phyloP scores from a whole-genome alignment of 495 filamentous ascomycete genomes.

The Cladorrhinum samala region DNA sequence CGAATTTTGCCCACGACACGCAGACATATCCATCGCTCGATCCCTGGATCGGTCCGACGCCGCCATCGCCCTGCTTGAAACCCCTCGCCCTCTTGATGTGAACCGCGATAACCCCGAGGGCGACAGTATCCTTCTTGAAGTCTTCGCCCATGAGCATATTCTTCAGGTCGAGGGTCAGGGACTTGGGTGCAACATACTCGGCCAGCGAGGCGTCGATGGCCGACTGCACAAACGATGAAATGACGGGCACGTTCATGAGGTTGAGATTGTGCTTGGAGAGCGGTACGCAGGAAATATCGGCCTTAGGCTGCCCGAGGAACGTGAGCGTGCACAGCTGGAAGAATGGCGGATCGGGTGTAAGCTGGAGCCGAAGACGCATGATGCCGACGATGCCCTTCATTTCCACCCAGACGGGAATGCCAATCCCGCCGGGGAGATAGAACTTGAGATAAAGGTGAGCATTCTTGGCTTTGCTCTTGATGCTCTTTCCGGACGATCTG shows the following conservation, averaged over 20 bases:
- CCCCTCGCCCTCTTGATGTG: slow-evolving; percentile 55
- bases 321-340: slow-evolving; percentile 63
- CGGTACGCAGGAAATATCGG: slow-evolving; percentile 61
- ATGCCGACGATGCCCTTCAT: slow-evolving; percentile 59
- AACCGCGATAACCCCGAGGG: slow-evolving; percentile 59
- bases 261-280: slow-evolving; percentile 60
- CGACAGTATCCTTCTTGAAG: slow-evolving; percentile 64
- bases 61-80: slow-evolving; percentile 62
- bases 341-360: slow-evolving; percentile 68
- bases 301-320: slow-evolving; percentile 69
- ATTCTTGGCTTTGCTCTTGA: slow-evolving; percentile 58
- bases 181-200: slow-evolving; percentile 69
- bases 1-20: slow-evolving; percentile 70
- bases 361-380: slow-evolving; percentile 58
- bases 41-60: slow-evolving; percentile 50
- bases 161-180: slow-evolving; percentile 62
- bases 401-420: slow-evolving; percentile 66
- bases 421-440: slow-evolving; percentile 54
- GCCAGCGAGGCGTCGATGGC: slow-evolving; percentile 64
- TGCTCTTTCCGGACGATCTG: slow-evolving; percentile 46
- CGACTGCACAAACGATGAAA: slow-evolving; percentile 66
- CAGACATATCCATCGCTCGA: slow-evolving; percentile 63
- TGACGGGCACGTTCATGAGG: slow-evolving; percentile 64
- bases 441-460: slow-evolving; percentile 64
- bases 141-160: slow-evolving; percentile 71